A percentile compares a stretch with the other conserved stretches of the same genome.
Conservation (phyloP, 495 filamentous ascomycete genomes). For the Monascus purpureus region DNA sequence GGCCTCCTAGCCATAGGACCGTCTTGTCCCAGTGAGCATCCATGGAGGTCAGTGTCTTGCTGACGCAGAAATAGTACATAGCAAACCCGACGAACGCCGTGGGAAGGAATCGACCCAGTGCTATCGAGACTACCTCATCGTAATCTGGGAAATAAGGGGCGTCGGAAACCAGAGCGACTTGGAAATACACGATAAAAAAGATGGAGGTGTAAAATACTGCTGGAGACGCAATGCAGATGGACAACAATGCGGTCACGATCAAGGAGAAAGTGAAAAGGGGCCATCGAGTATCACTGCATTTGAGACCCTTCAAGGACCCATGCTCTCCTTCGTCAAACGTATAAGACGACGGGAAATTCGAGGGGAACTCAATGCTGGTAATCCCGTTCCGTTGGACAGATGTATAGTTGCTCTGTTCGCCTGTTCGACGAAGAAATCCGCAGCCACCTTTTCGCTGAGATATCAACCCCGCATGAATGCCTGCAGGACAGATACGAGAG, state of each 20-base stretch:
- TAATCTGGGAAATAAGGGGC: conserved; percentile 37
- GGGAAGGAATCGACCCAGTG: conserved; percentile 57
- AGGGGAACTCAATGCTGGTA: conserved; percentile 47
- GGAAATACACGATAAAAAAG: conserved; percentile 58
- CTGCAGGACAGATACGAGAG: conserved; percentile 61
- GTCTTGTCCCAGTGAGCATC: conserved; percentile 61
- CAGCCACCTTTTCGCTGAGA: conserved; percentile 53
- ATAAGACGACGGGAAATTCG: conserved; percentile 58
- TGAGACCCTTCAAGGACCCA: conserved; percentile 7
- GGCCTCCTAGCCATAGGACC: conserved; percentile 56
- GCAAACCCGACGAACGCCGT: conserved; percentile 57
- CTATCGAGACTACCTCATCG: conserved; percentile 44
- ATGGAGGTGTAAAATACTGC: conserved; percentile 49
- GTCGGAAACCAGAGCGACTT: conserved; percentile 62
- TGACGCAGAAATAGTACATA: conserved; percentile 48
- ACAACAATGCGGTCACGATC: conserved; percentile 46
- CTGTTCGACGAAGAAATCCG: conserved; percentile 50
- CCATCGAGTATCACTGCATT: conserved; percentile 57
- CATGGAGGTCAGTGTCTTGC: conserved; percentile 36
- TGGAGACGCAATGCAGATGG: conserved; percentile 50
- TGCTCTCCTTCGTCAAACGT: conserved; percentile 29
- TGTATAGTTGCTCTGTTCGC: conserved; percentile 41
- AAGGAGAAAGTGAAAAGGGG: conserved; percentile 49
- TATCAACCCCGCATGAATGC: conserved; percentile 60
- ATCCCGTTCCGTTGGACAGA: conserved; percentile 44